phyloP scores from a whole-genome alignment of 2,329 filamentous ascomycete genomes.

The Neonectria neomacrospora region DNA sequence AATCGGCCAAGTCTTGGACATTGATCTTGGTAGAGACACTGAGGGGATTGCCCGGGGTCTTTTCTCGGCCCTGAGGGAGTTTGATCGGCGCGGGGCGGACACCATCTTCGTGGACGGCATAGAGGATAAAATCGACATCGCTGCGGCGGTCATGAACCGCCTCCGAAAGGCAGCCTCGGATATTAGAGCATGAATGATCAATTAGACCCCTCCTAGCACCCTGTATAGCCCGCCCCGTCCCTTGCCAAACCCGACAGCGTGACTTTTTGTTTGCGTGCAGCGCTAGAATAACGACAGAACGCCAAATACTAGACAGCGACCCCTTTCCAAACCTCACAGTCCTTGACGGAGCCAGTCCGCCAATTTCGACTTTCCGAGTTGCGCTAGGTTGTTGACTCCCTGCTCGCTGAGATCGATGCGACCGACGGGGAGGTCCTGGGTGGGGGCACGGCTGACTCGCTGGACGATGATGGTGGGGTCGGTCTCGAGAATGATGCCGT shows the following conservation, averaged over 20 bases:
- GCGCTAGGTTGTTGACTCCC: constrained; percentile 91
- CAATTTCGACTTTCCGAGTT: constrained; percentile 91
- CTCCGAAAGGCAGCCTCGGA: constrained; percentile 80
- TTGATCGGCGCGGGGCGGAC: constrained; percentile 83
- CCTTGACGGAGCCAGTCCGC: constrained; percentile 91
- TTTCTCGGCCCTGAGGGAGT: constrained; percentile 86
- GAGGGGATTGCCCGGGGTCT: constrained; percentile 84
- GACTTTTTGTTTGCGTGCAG: constrained; percentile 41
- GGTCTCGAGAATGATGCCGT: constrained; percentile 96
- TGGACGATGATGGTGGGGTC: constrained; percentile 94
- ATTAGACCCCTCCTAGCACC: constrained; percentile 45
- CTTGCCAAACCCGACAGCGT: constrained; percentile 37
- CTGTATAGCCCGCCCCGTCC: constrained; percentile 37
- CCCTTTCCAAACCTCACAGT: constrained; percentile 58
- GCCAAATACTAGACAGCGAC: constrained; percentile 34
- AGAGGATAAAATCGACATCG: constrained; percentile 80
- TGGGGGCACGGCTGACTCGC: constrained; percentile 90
- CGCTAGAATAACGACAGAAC: constrained; percentile 46
- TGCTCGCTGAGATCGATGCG: constrained; percentile 96
- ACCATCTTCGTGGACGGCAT: constrained; percentile 94
- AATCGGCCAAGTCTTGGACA: constrained; percentile 68
- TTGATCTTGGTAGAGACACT: constrained; percentile 76
- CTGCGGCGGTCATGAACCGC: constrained; percentile 87
- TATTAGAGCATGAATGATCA: constrained; percentile 60
- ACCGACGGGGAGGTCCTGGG: constrained; percentile 90